These are phyloP conservation scores for Lachancea kluyveri DNA, from an alignment of 805 yeast genomes.

Conservation along the genomic window DNA sequence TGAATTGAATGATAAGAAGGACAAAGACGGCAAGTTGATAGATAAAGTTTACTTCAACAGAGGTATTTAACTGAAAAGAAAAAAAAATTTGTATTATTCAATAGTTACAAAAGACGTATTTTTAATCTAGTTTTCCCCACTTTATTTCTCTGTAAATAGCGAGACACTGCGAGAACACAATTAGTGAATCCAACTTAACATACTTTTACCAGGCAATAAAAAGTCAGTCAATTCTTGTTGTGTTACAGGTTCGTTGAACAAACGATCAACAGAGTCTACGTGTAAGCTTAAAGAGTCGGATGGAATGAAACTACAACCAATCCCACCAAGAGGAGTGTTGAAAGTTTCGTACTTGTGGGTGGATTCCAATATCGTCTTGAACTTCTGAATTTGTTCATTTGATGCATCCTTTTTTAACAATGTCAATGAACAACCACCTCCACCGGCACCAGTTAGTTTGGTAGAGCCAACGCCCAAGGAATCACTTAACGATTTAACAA, in stretches of 20 bases:
- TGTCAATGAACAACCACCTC: constrained; percentile 98
- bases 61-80: constrained; percentile 55
- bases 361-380: constrained; percentile 28
- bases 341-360: constrained; percentile 62
- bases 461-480: constrained; percentile 70
- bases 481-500: constrained; percentile 61
- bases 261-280: constrained; percentile 4
- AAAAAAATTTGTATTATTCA: no score
- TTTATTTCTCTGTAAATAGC: no score
- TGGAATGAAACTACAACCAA: constrained; percentile 55
- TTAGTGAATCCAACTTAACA: constrained; percentile 13
- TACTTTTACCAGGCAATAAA: constrained; percentile 14
- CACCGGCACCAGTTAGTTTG: constrained; percentile 97
- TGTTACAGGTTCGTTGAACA: constrained; percentile 13
- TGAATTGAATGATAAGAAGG: constrained; percentile 54
- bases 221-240: constrained; percentile 10
- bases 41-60: constrained; percentile 77
- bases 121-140: no score
- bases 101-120: no score
- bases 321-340: constrained; percentile 81
- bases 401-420: constrained; percentile 46
- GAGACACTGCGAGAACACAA: no score
- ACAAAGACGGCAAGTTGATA: constrained; percentile 52
- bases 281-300: constrained; percentile 9
- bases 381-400: constrained; percentile 30